Evolutionary conservation across 2,329 filamentous ascomycete species (phyloP).

Genomic region (Penicillium frequentans): DNA sequence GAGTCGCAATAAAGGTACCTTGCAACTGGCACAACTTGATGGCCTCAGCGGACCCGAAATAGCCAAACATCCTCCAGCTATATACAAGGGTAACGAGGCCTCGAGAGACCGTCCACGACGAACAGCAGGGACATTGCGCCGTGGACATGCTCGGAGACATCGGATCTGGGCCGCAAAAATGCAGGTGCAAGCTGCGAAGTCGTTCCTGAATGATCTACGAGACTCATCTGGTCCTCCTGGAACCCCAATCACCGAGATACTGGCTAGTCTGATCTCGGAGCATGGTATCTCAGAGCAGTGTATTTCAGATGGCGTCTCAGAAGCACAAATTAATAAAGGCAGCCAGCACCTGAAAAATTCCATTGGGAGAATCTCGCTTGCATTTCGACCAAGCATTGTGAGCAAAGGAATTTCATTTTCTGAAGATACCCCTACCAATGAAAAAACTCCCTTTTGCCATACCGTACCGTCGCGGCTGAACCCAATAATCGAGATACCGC

Average conservation of each 20-base stretch:
- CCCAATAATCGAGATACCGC: neutral
- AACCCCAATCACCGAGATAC: conserved; percentile 31
- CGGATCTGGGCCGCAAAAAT: conserved; percentile 40
- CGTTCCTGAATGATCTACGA: conserved; percentile 10
- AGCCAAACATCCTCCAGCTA: neutral
- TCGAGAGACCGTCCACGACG: neutral
- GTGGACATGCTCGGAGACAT: conserved; percentile 26
- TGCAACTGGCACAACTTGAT: neutral
- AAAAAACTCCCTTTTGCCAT: too few relatives aligned
- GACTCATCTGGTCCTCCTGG: conserved; percentile 36
- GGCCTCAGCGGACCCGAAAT: neutral
- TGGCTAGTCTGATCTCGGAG: conserved; percentile 22
- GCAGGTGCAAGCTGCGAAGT: conserved; percentile 29
- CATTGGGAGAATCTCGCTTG: neutral
- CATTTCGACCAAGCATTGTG: neutral
- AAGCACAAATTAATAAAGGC: neutral
- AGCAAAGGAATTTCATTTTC: neutral
- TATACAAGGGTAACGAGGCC: neutral
- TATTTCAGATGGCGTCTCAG: neutral
- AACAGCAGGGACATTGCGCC: neutral
- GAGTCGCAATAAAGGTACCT: neutral
- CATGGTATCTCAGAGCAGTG: conserved; percentile 6
- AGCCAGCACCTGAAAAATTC: neutral
- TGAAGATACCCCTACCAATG: too few relatives aligned
- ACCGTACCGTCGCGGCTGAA: neutral